Evolutionary conservation across 805 yeast species (phyloP).

Genomic region (Zygosaccharomyces bisporus): DNA sequence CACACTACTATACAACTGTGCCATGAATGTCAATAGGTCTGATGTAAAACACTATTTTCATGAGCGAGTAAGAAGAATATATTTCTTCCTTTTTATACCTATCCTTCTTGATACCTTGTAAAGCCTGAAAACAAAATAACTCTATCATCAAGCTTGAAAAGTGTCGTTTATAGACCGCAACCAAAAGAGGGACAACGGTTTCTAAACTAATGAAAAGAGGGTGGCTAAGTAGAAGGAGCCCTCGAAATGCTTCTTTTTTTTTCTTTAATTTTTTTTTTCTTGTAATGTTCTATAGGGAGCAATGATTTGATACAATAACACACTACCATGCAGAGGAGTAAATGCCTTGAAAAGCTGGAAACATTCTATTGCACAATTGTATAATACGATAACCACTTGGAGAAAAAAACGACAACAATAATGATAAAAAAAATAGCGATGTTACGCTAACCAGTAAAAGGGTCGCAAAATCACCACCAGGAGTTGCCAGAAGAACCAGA

Average conservation of each 20-base stretch:
- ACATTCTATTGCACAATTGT: slow-evolving; percentile 29
- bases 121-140: slow-evolving; percentile 12
- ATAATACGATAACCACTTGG: slow-evolving; percentile 23
- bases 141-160: slow-evolving; percentile 13
- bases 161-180: neutral
- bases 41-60: slow-evolving; percentile 8
- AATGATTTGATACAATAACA: slow-evolving; percentile 3
- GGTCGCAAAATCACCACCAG: slow-evolving; percentile 26
- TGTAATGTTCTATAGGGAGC: slow-evolving; percentile 1
- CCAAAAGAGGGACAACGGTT: neutral
- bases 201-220: slow-evolving; percentile 1
- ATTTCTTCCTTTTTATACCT: slow-evolving; percentile 5
- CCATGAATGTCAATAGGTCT: slow-evolving; percentile 14
- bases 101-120: slow-evolving; percentile 16
- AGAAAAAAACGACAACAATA: slow-evolving; percentile 8
- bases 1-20: slow-evolving; percentile 19
- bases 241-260: slow-evolving; percentile 3
- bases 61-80: slow-evolving; percentile 12
- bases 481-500: slow-evolving; percentile 34
- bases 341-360: slow-evolving; percentile 11
- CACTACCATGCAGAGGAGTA: slow-evolving; percentile 11
- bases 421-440: slow-evolving; percentile 9
- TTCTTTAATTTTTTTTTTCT: neutral
- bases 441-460: neutral
- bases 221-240: slow-evolving; percentile 2